A percentile compares a stretch with the other conserved stretches of the same genome.
These are phyloP conservation scores for Plasmodium vivax DNA, from an alignment of 169 alveolate species.

Conservation along the genomic window DNA sequence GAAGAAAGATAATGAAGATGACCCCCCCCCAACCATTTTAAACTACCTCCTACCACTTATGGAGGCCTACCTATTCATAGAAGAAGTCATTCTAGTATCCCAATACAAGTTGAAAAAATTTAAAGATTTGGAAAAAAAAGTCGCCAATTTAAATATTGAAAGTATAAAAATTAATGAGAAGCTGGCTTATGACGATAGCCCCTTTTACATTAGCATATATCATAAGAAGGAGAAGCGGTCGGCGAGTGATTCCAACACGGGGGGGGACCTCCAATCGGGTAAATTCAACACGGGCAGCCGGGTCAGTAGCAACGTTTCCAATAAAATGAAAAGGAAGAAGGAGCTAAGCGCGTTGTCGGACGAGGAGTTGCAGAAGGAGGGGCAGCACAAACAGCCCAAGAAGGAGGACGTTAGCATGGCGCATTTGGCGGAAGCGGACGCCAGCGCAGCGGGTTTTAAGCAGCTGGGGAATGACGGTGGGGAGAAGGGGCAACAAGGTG, in stretches of 20 bases:
- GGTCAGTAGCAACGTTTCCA: neutral
- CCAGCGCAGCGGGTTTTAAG: neutral
- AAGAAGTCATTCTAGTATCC: conserved; percentile 66
- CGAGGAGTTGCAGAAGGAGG: conserved; percentile 3
- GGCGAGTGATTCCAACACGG: neutral
- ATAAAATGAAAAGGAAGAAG: conserved; percentile 30
- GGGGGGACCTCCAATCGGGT: neutral
- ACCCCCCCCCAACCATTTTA: conserved; percentile 71
- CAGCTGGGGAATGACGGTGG: neutral
- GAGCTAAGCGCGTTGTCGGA: neutral
- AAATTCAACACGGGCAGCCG: neutral
- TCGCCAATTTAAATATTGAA: conserved; percentile 41
- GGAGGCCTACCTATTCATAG: conserved; percentile 73
- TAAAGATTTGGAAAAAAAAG: conserved; percentile 72
- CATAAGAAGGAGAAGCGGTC: conserved; percentile 10
- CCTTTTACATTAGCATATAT: conserved; percentile 67
- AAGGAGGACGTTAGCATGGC: conserved; percentile 2
- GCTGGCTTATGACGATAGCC: conserved; percentile 60
- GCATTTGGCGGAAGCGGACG: neutral
- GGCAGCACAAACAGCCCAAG: neutral
- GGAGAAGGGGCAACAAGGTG: neutral
- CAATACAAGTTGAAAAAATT: conserved; percentile 65
- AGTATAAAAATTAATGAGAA: conserved; percentile 63
- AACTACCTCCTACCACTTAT: conserved; percentile 58
- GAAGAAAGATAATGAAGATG: conserved; percentile 61